Conservation (phyloP, 1,284 basidiomycete species). For the Apiotrichum domesticum region DNA sequence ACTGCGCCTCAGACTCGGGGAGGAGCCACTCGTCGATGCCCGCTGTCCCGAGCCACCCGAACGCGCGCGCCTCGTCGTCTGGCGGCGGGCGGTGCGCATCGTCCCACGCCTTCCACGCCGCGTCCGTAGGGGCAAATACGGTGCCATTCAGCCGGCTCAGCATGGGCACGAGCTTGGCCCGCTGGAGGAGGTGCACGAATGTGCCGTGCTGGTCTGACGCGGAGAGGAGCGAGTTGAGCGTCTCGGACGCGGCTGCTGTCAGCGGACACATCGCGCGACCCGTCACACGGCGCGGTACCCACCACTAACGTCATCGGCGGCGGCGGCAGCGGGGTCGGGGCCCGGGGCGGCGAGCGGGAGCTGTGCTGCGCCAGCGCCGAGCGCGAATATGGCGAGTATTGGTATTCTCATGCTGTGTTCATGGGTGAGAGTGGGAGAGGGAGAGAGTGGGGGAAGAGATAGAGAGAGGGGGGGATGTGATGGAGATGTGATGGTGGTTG, state of each 20-base stretch:
- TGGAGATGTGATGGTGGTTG: no score
- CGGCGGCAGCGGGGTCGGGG: no score
- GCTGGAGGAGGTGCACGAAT: slow-evolving; percentile 74
- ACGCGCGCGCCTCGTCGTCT: slow-evolving; percentile 1
- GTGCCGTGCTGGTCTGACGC: slow-evolving; percentile 71
- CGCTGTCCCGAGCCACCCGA: slow-evolving; percentile 29
- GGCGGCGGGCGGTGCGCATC: slow-evolving; percentile 22
- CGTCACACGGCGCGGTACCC: no score
- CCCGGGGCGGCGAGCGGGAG: no score
- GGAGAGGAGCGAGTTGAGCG: slow-evolving; percentile 69
- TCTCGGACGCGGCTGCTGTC: slow-evolving; percentile 19
- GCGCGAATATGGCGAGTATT: no score
- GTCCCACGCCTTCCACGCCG: slow-evolving; percentile 59
- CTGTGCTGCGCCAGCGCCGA: no score
- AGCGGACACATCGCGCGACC: neutral
- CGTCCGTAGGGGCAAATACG: slow-evolving; percentile 91
- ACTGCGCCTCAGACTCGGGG: neutral
- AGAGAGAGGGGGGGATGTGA: no score
- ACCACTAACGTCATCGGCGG: no score
- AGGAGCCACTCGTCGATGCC: slow-evolving; percentile 34
- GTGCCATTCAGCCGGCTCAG: slow-evolving; percentile 79
- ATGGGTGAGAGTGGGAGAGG: no score
- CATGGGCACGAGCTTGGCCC: slow-evolving; percentile 81
- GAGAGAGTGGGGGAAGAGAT: no score
- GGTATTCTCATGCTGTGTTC: no score